Conservation (phyloP, 192 early-diverging fungal genomes). For the Gorgonomyces haynaldii region DNA sequence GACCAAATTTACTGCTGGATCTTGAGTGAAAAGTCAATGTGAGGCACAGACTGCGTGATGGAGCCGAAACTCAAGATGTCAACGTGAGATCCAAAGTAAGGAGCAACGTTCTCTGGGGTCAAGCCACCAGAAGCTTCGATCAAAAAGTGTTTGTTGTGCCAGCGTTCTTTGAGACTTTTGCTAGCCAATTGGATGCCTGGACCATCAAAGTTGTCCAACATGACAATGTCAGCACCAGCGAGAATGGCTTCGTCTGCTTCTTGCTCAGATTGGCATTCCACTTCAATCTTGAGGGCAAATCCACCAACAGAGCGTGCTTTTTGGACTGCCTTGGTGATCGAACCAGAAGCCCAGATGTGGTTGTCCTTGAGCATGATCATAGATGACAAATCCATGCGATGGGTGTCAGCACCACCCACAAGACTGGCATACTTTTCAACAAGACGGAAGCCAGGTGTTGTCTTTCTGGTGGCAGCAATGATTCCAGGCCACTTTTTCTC, state of each 20-base stretch:
- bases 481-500: slow-evolving; percentile 64
- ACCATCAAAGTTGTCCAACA: slow-evolving; percentile 91
- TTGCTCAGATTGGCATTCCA: slow-evolving; percentile 83
- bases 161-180: slow-evolving; percentile 62
- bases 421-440: slow-evolving; percentile 97
- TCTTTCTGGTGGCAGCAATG: slow-evolving; percentile 93
- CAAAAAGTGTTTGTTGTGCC: slow-evolving; percentile 51
- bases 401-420: slow-evolving; percentile 92
- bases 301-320: slow-evolving; percentile 72
- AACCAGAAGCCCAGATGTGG: slow-evolving; percentile 86
- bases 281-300: slow-evolving; percentile 92
- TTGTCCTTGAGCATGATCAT: slow-evolving; percentile 99
- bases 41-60: slow-evolving; percentile 86
- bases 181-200: slow-evolving; percentile 55
- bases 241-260: slow-evolving; percentile 93
- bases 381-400: slow-evolving; percentile 90
- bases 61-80: slow-evolving; percentile 89
- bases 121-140: slow-evolving; percentile 95
- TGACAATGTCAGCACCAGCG: slow-evolving; percentile 93
- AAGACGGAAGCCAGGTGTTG: slow-evolving; percentile 92
- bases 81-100: slow-evolving; percentile 68
- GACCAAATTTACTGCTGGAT: slow-evolving; percentile 46
- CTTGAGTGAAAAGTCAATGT: slow-evolving; percentile 96
- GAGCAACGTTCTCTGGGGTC: slow-evolving; percentile 68
- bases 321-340: slow-evolving; percentile 81